Conservation (phyloP, 2,329 filamentous ascomycete genomes). For the Aspergillus pseudonomiae region DNA sequence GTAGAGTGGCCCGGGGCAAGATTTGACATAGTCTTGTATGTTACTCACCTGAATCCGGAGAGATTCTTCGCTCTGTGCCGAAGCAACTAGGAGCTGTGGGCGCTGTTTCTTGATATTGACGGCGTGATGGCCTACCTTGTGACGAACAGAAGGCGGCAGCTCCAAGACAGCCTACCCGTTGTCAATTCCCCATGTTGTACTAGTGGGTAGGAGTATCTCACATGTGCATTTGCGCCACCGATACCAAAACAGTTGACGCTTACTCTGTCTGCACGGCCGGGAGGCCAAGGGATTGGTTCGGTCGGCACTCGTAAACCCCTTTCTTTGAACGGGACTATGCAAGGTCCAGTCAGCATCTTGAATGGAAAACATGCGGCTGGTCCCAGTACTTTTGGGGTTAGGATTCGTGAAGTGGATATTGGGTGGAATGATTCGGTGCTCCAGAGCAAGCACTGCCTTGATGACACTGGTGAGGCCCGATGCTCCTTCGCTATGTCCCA, state of each 20-base stretch:
- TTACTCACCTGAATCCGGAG: neutral
- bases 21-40: neutral
- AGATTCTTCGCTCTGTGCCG: neutral
- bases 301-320: slow-evolving; percentile 8
- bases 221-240: slow-evolving; percentile 19
- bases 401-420: no score
- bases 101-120: neutral
- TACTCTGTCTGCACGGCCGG: slow-evolving; percentile 16
- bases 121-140: neutral
- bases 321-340: neutral
- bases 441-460: no score
- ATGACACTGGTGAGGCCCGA: no score
- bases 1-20: neutral
- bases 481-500: no score
- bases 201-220: neutral
- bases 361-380: no score
- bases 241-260: slow-evolving; percentile 35
- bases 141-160: neutral
- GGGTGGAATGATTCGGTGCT: no score
- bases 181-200: neutral
- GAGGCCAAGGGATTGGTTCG: slow-evolving; percentile 23
- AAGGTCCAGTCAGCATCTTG: neutral
- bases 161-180: neutral
- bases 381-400: neutral
- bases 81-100: neutral